Percentiles rank a stretch among this genome's conserved stretches.
These are phyloP conservation scores for Schrenkiella parvula DNA, from an alignment of 345 rosid species.

Conservation along the genomic window DNA sequence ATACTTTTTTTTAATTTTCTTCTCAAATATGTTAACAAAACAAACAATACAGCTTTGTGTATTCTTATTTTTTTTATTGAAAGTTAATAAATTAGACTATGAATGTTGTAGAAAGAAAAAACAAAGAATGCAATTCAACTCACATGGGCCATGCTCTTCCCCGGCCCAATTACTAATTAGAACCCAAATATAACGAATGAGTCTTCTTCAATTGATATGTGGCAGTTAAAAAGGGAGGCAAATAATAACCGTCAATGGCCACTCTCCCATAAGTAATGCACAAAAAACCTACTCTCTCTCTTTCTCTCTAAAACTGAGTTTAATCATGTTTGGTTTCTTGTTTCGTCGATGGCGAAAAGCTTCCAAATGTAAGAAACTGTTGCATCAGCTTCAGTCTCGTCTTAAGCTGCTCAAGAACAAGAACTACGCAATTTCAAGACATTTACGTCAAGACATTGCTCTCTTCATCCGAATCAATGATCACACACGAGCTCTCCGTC, in stretches of 20 bases:
- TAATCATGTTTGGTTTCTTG: constrained; percentile 58
- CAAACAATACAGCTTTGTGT: too few relatives aligned
- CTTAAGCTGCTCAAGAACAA: constrained; percentile 67
- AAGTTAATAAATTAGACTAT: too few relatives aligned
- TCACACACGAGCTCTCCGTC: constrained; percentile 42
- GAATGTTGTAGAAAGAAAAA: too few relatives aligned
- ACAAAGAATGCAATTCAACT: background rate
- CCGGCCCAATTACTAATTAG: background rate
- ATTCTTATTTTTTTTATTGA: too few relatives aligned
- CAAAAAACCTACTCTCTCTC: background rate
- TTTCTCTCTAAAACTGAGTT: background rate
- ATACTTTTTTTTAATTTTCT: too few relatives aligned
- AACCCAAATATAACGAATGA: background rate
- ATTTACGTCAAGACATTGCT: constrained; percentile 59
- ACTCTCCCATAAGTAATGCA: constrained; percentile 5
- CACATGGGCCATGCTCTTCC: background rate
- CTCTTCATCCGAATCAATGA: constrained; percentile 57
- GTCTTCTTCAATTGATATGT: background rate
- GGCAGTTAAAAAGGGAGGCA: constrained; percentile 8
- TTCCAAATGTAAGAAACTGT: constrained; percentile 67
- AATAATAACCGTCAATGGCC: constrained; percentile 13
- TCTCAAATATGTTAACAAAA: too few relatives aligned
- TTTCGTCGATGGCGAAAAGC: constrained; percentile 74
- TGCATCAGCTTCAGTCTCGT: constrained; percentile 56
- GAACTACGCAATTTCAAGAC: constrained; percentile 54